Evolutionary conservation across 2,329 filamentous ascomycete genomes (phyloP), one percentile per base, ranked within the genome.

Genomic region (Colletotrichum graminicola): DNA sequence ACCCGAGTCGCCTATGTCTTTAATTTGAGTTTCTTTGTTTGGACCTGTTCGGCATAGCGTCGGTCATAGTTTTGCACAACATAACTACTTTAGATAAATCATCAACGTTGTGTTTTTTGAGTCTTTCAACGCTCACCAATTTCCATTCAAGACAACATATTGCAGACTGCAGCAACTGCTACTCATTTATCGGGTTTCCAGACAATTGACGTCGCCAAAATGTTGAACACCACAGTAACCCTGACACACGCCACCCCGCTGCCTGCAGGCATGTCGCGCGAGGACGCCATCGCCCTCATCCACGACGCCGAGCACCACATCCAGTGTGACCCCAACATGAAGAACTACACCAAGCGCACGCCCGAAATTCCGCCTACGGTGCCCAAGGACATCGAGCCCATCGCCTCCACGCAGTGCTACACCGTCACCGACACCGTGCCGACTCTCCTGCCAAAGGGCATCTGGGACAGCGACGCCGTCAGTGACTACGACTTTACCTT

Each of bases 401-500:
- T 77, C 36, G 75, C 74, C 23, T 74, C 78, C 49, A 78, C 80
- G n/a, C 76, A 77, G 59, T 80, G 81, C 73, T 89, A 85, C 78
- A 80, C 81, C 41, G 85, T 89, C 32, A 86, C 82, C 8, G 85
- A 87, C 73, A 79, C 82, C 47, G 81, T 88, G 10, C 86, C 88
- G 74, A 81, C 86, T 47, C 79, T 89, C 45, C 80, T 89, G 32
- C 87, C 87, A 4, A 86, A 86, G 18, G 86, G 87, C 2, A 80
- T 89, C 36, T 89, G 86, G 86, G 86, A 87, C 75, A 85, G 82
- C 62, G 84, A 85, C 59, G 84, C 89, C 8, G 82, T 85, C 63
- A 88, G 86, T 79, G 84, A 78, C 7, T 87, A 87, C 75, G 87
- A 89, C 78, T 86, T 89, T 72, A 84, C 85, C 23, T 78, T 87